Evolutionary conservation across 306 rosid genomes (phyloP), one percentile per base, ranked within the genome.

Genomic region (Cicer cuneatum): DNA sequence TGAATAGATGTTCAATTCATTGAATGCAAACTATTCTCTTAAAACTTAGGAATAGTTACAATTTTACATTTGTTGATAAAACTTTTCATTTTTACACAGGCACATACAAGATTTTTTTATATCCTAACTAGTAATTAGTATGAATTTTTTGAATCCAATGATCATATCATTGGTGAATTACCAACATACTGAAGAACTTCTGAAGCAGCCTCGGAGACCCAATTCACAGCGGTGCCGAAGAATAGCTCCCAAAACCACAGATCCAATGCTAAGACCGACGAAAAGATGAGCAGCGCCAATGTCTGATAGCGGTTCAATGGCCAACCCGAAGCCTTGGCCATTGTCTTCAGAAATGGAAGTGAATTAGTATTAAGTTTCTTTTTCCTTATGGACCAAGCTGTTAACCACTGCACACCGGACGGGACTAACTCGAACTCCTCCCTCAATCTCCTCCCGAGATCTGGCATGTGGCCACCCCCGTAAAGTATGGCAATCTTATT

Each of bases 401-500:
- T 87, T 53, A 88, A 42, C 99, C 99, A 94, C 75, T 82, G 82
- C 13, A 85, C 99, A 8, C 52, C 78, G 16, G 92, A 82, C 21
- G 98, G 98, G 63, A 56, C 16, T 60, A 94, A 89, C 52, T 90
- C 95, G 69, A 92, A 87, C 77, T 92, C 97, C 73, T 89, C 97
- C 80, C 91, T 83, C 38, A 92, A 77, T 71, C 99, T 86, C 83
- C 95, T 81, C 21, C 95, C 99, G 10, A 94, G 83, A 75, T 94
- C 99, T 1, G 97, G 97, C 98, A 94, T 94, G 89, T 94, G 98
- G 49, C 98, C 98, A 10, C 97, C 98, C 8, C 98, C 98, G 16
- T 94, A 94, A 13, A 94, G 97, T 76, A 94, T 87, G 14, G 97
- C 98, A 51, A 94, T 94, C 85, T 64, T 94, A 49, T 90, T 90